Conservation (phyloP, 1,284 basidiomycete genomes). For the Fistulina hepatica region DNA sequence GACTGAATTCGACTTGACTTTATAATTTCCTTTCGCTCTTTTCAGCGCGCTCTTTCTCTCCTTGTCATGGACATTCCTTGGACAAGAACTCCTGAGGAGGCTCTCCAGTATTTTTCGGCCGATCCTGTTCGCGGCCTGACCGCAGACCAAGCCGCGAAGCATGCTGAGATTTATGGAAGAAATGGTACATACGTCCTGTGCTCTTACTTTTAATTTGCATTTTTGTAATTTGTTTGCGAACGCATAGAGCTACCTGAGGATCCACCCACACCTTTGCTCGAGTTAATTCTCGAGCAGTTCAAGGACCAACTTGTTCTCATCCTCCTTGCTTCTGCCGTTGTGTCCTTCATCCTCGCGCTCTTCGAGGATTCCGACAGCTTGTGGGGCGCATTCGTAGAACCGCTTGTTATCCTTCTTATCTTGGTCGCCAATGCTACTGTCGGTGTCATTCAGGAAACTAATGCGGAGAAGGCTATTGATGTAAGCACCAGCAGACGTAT, state of each 20-base stretch:
- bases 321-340: constrained; percentile 80
- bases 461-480: constrained; percentile 91
- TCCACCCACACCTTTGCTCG: constrained; percentile 82
- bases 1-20: no score
- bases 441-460: constrained; percentile 90
- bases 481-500: constrained; percentile 38
- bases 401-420: constrained; percentile 86
- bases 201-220: constrained; percentile 1
- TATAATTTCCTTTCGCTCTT: constrained; percentile 13
- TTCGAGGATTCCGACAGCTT: constrained; percentile 66
- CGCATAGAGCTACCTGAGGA: constrained; percentile 78
- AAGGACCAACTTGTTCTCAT: constrained; percentile 95
- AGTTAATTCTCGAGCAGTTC: constrained; percentile 94
- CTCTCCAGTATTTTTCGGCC: constrained; percentile 56
- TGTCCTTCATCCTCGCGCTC: constrained; percentile 84
- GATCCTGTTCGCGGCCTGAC: constrained; percentile 47
- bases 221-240: constrained; percentile 5
- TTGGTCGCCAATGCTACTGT: constrained; percentile 90
- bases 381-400: constrained; percentile 83
- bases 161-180: constrained; percentile 72
- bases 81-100: constrained; percentile 51
- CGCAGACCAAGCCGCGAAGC: constrained; percentile 51
- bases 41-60: constrained; percentile 16
- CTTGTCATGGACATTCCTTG: constrained; percentile 58
- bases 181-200: constrained; percentile 80